Conservation (phyloP, 768 basidiomycete species). For the Hortiboletus flavorubellus region DNA sequence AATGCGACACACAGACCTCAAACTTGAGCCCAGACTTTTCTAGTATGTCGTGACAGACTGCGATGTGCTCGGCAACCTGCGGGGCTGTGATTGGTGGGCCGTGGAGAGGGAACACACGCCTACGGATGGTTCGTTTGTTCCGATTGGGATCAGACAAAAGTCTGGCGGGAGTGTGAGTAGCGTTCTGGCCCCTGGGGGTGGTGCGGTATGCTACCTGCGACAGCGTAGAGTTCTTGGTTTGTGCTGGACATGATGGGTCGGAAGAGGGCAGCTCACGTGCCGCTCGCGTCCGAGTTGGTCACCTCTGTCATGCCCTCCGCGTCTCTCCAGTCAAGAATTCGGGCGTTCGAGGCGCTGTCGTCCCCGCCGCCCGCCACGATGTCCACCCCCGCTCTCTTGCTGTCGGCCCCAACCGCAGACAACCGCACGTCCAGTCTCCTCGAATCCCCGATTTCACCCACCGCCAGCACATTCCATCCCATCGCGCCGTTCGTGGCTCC, state of each 20-base stretch:
- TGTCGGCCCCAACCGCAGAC: slow-evolving; percentile 2
- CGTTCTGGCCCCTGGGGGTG: neutral
- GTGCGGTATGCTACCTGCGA: slow-evolving; percentile 53
- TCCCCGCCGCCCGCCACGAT: slow-evolving; percentile 25
- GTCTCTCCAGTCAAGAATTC: slow-evolving; percentile 55
- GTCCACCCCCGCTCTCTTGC: slow-evolving; percentile 8
- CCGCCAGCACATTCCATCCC: slow-evolving; percentile 40
- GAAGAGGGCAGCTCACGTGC: neutral
- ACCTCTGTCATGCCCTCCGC: slow-evolving; percentile 40
- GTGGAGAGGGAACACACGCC: slow-evolving; percentile 17
- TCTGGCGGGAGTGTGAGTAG: slow-evolving; percentile 41
- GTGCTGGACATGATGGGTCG: slow-evolving; percentile 13
- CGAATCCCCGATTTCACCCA: slow-evolving; percentile 50
- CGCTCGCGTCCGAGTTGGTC: neutral
- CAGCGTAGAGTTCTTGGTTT: slow-evolving; percentile 60
- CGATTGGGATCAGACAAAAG: slow-evolving; percentile 87
- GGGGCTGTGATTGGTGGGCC: neutral
- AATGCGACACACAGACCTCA: slow-evolving; percentile 47
- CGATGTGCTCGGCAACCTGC: slow-evolving; percentile 74
- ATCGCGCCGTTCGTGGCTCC: slow-evolving; percentile 37
- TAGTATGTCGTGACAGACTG: slow-evolving; percentile 79
- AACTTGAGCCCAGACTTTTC: slow-evolving; percentile 80
- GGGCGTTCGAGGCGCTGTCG: slow-evolving; percentile 59
- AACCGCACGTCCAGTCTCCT: slow-evolving; percentile 32
- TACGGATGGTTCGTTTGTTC: slow-evolving; percentile 71